Evolutionary conservation across 805 yeast species (phyloP).

Genomic region (Aciculoconidium aculeatum): DNA sequence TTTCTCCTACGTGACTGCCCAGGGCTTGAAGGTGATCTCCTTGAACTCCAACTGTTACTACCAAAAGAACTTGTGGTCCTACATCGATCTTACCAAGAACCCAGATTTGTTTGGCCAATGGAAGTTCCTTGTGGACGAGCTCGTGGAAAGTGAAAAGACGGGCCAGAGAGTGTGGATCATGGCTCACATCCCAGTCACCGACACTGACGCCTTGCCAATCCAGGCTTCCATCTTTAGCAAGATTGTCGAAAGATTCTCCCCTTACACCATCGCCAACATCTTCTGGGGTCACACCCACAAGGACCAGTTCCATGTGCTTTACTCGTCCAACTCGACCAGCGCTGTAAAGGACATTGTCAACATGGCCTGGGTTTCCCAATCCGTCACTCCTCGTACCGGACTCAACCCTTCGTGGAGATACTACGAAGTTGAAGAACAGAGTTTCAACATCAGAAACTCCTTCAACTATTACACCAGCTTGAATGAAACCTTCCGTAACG

Average conservation of each 20-base stretch:
- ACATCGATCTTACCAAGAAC: constrained; percentile 47
- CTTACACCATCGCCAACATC: constrained; percentile 59
- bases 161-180: constrained; percentile 69
- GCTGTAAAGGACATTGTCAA: constrained; percentile 37
- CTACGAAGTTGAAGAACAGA: constrained; percentile 57
- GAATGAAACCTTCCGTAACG: constrained; percentile 48
- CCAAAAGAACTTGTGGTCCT: constrained; percentile 47
- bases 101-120: constrained; percentile 62
- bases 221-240: constrained; percentile 51
- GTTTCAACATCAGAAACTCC: constrained; percentile 57
- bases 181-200: constrained; percentile 59
- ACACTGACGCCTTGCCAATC: constrained; percentile 52
- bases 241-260: constrained; percentile 62
- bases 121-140: constrained; percentile 55
- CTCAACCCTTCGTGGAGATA: constrained; percentile 71
- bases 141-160: constrained; percentile 48
- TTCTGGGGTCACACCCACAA: constrained; percentile 70
- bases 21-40: constrained; percentile 56
- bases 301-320: constrained; percentile 60
- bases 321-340: constrained; percentile 44
- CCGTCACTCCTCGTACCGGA: constrained; percentile 55
- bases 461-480: constrained; percentile 55
- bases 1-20: constrained; percentile 47
- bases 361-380: constrained; percentile 61
- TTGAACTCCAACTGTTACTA: constrained; percentile 67